phyloP scores from a whole-genome alignment of 768 basidiomycete species.

The Guyanaporus albipodus region DNA sequence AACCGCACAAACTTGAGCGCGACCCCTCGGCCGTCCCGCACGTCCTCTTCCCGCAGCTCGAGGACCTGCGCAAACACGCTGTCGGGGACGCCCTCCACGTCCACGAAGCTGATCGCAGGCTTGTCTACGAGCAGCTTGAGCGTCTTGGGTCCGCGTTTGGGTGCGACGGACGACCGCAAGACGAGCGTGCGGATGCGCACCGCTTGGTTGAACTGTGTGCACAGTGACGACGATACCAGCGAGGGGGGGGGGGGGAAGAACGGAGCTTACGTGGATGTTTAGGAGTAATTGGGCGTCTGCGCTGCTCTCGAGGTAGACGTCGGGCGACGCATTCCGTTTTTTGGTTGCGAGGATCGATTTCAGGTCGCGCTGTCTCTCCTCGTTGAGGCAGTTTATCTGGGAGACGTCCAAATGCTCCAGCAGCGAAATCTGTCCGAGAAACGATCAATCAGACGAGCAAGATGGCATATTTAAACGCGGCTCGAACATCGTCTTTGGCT shows the following conservation, averaged over 20 bases:
- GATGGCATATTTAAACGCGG: not conserved
- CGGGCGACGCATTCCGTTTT: slow-evolving; percentile 39
- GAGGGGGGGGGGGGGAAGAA: no score
- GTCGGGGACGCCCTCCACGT: slow-evolving; percentile 53
- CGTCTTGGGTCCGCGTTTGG: slow-evolving; percentile 49
- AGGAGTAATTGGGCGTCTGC: slow-evolving; percentile 70
- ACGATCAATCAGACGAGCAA: slow-evolving; percentile 5
- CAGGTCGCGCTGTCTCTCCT: slow-evolving; percentile 47
- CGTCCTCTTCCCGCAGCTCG: slow-evolving; percentile 47
- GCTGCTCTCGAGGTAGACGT: slow-evolving; percentile 57
- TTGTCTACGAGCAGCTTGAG: slow-evolving; percentile 65
- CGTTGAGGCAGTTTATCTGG: slow-evolving; percentile 71
- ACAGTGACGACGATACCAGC: no score
- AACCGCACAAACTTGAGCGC: slow-evolving; percentile 64
- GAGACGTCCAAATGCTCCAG: slow-evolving; percentile 54
- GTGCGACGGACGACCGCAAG: slow-evolving; percentile 37
- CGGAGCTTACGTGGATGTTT: slow-evolving; percentile 54
- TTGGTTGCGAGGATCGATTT: slow-evolving; percentile 46
- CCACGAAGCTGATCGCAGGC: slow-evolving; percentile 58
- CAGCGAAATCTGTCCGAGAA: slow-evolving; percentile 42
- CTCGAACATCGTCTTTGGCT: slow-evolving; percentile 30
- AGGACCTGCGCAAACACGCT: slow-evolving; percentile 54
- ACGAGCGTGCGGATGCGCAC: slow-evolving; percentile 61
- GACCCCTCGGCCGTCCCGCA: slow-evolving; percentile 41
- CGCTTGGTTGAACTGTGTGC: slow-evolving; percentile 66